Evolutionary conservation across 75 land plant species (phyloP), one percentile per base, ranked within the genome.

Genomic region (Pinus taeda): DNA sequence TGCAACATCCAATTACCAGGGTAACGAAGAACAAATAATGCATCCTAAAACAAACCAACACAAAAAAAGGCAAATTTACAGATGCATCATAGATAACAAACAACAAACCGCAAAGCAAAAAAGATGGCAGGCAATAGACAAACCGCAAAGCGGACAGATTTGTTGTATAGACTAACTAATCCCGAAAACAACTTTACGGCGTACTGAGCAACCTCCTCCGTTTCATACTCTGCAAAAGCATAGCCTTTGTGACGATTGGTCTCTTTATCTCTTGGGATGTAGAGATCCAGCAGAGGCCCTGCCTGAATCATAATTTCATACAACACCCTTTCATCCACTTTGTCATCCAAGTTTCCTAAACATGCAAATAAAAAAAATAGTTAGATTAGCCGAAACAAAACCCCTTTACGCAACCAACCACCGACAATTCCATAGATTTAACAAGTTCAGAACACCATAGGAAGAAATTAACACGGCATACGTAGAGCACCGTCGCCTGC

Each of bases 291-390:
- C 20, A 96, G 64, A 57, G 93, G 89, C 9, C 98, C 98, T 20
- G 91, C 98, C 79, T 96, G 98, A 64, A 96, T 85, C 77, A 93
- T 80, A 57, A 96, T 93, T 76, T 96, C 98, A 82, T 96, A 93
- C 71, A 96, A 72, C 45, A 93, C 87, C 78, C 90, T 85, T 4
- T 93, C 94, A 60, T 80, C 93, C 56, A 96, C 98, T 69, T 78
- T 88, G 57, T 96, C 98, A 89, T 96, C 98, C 93, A 96, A 75
- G 77, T 93, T 93, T 57, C 97, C 98, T 96, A 80, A 30, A 76
- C 18, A n/a, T 58, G 13, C 12, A 6, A 57, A 0, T 57, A 26
- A 26, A 57, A 24, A 13, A 57, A 74, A 30, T 58, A 15, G 29
- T 21, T 26, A 30, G n/a, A 58, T 74, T n/a, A 20, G 13, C 59